Evolutionary conservation across 176 grass and related monocot species (phyloP).

Genomic region (Bromus sterilis): DNA sequence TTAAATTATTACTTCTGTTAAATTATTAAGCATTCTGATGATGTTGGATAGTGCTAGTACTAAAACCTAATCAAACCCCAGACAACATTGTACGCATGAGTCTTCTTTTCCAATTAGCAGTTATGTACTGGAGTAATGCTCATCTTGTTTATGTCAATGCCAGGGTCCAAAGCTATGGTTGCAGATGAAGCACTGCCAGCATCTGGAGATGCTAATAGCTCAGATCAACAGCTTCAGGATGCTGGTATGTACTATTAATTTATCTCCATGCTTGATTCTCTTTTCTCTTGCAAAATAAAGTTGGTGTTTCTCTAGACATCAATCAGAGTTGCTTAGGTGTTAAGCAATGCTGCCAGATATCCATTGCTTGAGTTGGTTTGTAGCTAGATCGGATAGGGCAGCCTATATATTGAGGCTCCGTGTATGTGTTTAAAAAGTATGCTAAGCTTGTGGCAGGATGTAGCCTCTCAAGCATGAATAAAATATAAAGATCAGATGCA

Average conservation of each 20-base stretch:
- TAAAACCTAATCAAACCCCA: neutral
- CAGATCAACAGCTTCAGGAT: constrained; percentile 25
- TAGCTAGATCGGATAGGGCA: too few relatives aligned
- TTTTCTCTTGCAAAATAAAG: neutral
- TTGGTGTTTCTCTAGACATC: neutral
- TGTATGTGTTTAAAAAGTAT: too few relatives aligned
- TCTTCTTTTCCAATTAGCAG: neutral
- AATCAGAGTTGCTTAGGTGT: neutral
- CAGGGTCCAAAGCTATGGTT: constrained; percentile 2
- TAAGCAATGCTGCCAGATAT: too few relatives aligned
- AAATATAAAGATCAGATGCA: too few relatives aligned
- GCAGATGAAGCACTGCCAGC: neutral
- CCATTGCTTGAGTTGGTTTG: too few relatives aligned
- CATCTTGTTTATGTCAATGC: neutral
- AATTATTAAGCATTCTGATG: neutral
- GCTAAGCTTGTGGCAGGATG: too few relatives aligned
- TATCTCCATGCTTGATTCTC: neutral
- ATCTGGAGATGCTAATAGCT: constrained; percentile 22
- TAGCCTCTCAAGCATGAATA: too few relatives aligned
- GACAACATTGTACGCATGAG: neutral
- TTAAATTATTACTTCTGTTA: neutral
- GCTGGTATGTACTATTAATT: constrained; percentile 12
- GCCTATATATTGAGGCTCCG: too few relatives aligned
- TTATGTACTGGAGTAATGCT: neutral
- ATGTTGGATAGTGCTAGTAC: neutral